Percentiles rank a stretch among this genome's conserved stretches.
phyloP scores from a whole-genome alignment of 2,329 filamentous ascomycete species.

The Celoporthe dispersa region DNA sequence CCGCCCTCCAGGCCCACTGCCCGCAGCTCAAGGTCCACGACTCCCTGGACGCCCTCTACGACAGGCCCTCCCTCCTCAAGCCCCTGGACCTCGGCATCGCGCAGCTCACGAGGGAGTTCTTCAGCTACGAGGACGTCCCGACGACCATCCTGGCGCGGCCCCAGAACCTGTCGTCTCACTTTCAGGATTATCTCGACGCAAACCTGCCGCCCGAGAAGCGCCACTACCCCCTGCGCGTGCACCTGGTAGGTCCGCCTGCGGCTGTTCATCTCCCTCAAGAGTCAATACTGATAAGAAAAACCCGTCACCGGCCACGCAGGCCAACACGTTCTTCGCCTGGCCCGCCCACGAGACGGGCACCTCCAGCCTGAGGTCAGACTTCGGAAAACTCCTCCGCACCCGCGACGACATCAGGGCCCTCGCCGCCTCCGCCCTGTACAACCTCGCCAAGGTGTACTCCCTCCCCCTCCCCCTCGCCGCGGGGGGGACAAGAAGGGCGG shows the following conservation, averaged over 20 bases:
- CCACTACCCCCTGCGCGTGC: conserved; percentile 40
- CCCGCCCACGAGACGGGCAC: conserved; percentile 37
- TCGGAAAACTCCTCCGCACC: conserved; percentile 46
- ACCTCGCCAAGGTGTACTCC: conserved; percentile 35
- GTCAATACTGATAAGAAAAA: not conserved
- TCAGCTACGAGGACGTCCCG: conserved; percentile 26
- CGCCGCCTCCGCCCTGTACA: conserved; percentile 41
- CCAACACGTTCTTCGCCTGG: conserved; percentile 37
- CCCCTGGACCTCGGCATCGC: conserved; percentile 35
- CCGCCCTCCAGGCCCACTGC: conserved; percentile 38
- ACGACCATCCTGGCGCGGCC: conserved; percentile 37
- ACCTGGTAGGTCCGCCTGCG: conserved; percentile 31
- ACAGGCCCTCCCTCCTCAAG: conserved; percentile 38
- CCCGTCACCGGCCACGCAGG: not conserved
- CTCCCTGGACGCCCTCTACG: conserved; percentile 42
- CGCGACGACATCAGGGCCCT: conserved; percentile 41
- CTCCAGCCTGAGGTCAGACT: conserved; percentile 38
- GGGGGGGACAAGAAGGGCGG: not conserved
- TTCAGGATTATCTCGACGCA: conserved; percentile 36
- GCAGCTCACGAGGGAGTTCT: conserved; percentile 30
- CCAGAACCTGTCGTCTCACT: conserved; percentile 30
- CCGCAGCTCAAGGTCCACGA: conserved; percentile 43
- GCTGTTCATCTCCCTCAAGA: not conserved
- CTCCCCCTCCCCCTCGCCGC: conserved; percentile 35
- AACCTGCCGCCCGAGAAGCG: conserved; percentile 36